Conservation (phyloP, 208 protist species). For the Herpetomonas samuelpessoai region DNA sequence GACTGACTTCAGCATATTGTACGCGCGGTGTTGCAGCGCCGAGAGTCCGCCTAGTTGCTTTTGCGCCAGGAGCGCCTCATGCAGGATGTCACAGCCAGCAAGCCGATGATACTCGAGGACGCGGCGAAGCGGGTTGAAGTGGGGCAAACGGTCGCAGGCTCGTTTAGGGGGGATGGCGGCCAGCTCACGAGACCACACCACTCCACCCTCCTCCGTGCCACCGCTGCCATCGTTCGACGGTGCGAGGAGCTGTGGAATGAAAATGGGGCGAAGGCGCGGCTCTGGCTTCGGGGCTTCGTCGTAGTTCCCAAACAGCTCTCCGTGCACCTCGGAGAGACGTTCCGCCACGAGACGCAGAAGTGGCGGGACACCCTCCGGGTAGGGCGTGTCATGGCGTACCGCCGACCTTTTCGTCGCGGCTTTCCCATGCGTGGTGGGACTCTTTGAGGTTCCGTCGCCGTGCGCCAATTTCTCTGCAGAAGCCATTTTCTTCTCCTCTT, state of each 20-base stretch:
- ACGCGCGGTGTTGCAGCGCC: conserved; percentile 68
- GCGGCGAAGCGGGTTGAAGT: conserved; percentile 64
- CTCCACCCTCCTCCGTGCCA: conserved; percentile 33
- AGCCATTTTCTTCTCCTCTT: neutral
- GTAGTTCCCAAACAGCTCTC: conserved; percentile 67
- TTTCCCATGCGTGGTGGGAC: too few relatives aligned
- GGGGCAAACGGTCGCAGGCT: conserved; percentile 30
- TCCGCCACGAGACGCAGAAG: conserved; percentile 19
- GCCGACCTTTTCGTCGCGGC: neutral
- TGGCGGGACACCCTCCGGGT: conserved; percentile 17
- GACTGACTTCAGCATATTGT: conserved; percentile 67
- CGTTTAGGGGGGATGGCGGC: conserved; percentile 48
- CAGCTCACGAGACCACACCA: conserved; percentile 63
- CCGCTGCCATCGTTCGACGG: neutral
- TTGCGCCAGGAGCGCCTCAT: conserved; percentile 47
- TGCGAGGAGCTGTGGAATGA: conserved; percentile 19
- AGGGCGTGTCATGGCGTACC: neutral
- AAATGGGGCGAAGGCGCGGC: conserved; percentile 19
- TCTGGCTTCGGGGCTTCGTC: conserved; percentile 13
- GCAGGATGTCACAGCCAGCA: conserved; percentile 35
- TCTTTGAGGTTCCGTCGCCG: too few relatives aligned
- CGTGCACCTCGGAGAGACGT: conserved; percentile 3
- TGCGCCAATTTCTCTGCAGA: too few relatives aligned
- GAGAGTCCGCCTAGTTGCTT: conserved; percentile 63
- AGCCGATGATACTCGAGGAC: conserved; percentile 59